Base-by-base conservation (phyloP, 345 rosid species). In the Eucalyptus curtisii region DNA sequence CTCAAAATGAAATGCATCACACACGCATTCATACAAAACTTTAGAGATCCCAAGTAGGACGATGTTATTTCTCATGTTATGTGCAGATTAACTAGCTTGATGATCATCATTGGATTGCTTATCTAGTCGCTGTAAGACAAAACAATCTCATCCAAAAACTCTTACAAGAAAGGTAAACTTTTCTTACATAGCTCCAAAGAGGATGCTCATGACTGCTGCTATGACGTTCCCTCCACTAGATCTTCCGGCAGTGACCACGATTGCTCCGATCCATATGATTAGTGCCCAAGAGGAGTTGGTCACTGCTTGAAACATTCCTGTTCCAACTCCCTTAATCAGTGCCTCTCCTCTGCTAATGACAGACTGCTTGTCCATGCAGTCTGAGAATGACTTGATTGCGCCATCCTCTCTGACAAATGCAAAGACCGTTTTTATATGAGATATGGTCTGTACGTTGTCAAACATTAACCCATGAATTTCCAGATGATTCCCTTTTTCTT, bases 121-220 rank as follows among this genome's bases (percentile, higher is more conserved):
- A 20, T 45, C 31, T 84, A 15, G 31, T 27, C 1, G 31, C 31
- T 12, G 53, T 13, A 44, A 45, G 53, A 49, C 6, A 16, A 84
- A 44, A 24, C 33, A 84, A 84, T 44, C 52, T 12, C 86, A 49
- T 44, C n/a, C 86, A 8, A 84, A 48, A 49, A 3, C 20, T 49
- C 13, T 15, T 16, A 49, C 86, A 79, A 87, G 52, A 79, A 87
- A 31, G 45, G n/a, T 85, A 9, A 53, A 42, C 22, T 10, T 61
- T 89, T 37, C 94, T 91, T 92, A 95, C 96, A 95, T 91, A 45
- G 96, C 95, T 64, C 97, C 96, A 64, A 93, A 90, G 89, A 95
- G 95, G 89, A 95, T 94, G 92, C 94, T 89, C 95, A 95, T 93
- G 31, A 95, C 91, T 16, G 95, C 94, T 33, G 96, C 95, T 30